Evolutionary conservation across 352 stramenopile species (phyloP).

Genomic region (Phytophthora multivora): DNA sequence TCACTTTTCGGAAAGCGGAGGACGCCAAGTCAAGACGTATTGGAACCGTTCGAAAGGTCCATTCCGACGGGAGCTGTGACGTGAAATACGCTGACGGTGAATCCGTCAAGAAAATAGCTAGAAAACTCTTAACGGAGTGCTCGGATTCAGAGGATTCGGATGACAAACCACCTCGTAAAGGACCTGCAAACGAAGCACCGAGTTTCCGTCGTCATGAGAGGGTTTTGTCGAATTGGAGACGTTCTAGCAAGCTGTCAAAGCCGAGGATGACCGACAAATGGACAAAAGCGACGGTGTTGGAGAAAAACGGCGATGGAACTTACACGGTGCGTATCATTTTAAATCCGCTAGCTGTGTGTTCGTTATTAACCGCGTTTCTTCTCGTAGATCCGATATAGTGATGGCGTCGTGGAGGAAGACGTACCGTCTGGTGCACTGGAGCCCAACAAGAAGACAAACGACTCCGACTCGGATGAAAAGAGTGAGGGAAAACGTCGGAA

Average conservation of each 20-base stretch:
- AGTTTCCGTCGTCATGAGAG: slow-evolving; percentile 38
- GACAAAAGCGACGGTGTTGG: slow-evolving; percentile 36
- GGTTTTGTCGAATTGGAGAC: slow-evolving; percentile 42
- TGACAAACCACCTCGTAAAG: slow-evolving; percentile 9
- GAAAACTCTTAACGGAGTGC: slow-evolving; percentile 24
- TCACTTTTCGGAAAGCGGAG: slow-evolving; percentile 48
- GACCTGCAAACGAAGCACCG: neutral
- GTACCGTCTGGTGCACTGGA: slow-evolving; percentile 44
- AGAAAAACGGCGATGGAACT: slow-evolving; percentile 42
- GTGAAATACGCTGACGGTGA: slow-evolving; percentile 68
- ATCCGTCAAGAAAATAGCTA: slow-evolving; percentile 35
- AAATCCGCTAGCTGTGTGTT: neutral
- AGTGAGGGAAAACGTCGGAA: slow-evolving; percentile 1
- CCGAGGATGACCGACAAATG: slow-evolving; percentile 32
- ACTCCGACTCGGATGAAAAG: neutral
- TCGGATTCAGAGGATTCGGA: slow-evolving; percentile 45
- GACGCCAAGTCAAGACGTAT: slow-evolving; percentile 36
- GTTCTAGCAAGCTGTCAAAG: slow-evolving; percentile 47
- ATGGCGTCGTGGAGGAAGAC: slow-evolving; percentile 61
- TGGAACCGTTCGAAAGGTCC: slow-evolving; percentile 40
- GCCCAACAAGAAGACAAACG: slow-evolving; percentile 11
- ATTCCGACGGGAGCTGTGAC: slow-evolving; percentile 65
- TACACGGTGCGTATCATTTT: slow-evolving; percentile 36
- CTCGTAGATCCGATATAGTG: slow-evolving; percentile 55
- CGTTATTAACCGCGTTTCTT: neutral